Evolutionary conservation across 768 basidiomycete species (phyloP).

Genomic region (Podaxis sp.): DNA sequence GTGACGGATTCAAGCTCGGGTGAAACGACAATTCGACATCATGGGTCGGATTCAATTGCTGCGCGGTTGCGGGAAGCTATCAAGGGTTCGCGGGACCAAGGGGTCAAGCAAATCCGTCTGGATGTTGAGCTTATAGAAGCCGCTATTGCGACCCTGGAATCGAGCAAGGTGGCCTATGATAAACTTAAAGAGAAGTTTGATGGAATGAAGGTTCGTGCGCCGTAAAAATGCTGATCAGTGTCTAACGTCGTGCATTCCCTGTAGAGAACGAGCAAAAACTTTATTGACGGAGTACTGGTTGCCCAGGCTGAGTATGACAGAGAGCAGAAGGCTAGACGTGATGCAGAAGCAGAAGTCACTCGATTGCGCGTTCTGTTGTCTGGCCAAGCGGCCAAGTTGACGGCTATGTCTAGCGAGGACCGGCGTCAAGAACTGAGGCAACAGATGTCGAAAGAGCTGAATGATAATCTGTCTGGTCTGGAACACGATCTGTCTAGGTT

Average conservation of each 20-base stretch:
- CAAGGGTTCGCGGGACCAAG: conserved; percentile 53
- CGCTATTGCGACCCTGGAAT: conserved; percentile 62
- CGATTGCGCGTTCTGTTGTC: conserved; percentile 80
- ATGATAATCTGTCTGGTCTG: conserved; percentile 67
- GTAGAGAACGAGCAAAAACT: conserved; percentile 88
- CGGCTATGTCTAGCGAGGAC: conserved; percentile 78
- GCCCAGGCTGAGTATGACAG: conserved; percentile 94
- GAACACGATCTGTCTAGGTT: conserved; percentile 86
- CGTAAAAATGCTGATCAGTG: not conserved
- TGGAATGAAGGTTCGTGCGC: conserved; percentile 73
- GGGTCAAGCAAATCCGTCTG: conserved; percentile 58
- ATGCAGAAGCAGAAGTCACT: conserved; percentile 90
- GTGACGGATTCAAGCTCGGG: not conserved
- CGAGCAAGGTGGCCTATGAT: conserved; percentile 52
- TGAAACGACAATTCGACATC: conserved; percentile 19
- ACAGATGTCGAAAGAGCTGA: conserved; percentile 74
- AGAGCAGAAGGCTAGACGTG: conserved; percentile 82
- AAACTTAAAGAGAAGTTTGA: conserved; percentile 77
- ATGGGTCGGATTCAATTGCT: conserved; percentile 42
- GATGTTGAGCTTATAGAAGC: conserved; percentile 72
- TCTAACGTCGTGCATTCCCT: conserved; percentile 5
- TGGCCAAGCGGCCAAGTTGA: conserved; percentile 84
- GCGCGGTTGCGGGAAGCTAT: conserved; percentile 59
- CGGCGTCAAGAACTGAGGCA: conserved; percentile 75
- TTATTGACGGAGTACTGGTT: conserved; percentile 87